These are phyloP conservation scores for Thalia dealbata DNA, from an alignment of 176 grass and related monocot species.

Conservation along the genomic window DNA sequence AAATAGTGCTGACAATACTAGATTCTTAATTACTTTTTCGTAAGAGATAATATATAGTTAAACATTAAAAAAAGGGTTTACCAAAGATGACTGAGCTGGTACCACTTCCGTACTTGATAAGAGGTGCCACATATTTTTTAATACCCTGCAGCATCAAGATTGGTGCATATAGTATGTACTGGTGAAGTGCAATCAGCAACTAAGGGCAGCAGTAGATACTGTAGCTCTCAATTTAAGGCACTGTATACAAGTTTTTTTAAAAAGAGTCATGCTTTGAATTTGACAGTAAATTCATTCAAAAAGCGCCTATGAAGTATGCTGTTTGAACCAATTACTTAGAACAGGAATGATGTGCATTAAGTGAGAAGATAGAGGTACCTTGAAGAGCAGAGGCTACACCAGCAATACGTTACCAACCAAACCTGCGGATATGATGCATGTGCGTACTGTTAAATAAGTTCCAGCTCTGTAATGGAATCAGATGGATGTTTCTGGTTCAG, in stretches of 20 bases:
- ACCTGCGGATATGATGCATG: background rate
- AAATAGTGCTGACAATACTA: background rate
- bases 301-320: background rate
- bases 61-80: background rate
- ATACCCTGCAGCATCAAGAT: background rate
- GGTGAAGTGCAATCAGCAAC: background rate
- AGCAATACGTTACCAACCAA: background rate
- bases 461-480: background rate
- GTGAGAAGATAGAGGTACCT: no score
- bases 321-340: background rate
- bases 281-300: background rate
- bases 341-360: no score
- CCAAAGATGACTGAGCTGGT: background rate
- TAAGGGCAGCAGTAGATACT: background rate
- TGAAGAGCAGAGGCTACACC: no score
- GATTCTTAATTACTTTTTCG: background rate
- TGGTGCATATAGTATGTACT: background rate
- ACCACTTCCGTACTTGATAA: slow-evolving; percentile 3
- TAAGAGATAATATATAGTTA: background rate
- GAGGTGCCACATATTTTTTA: background rate
- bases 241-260: background rate
- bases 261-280: background rate
- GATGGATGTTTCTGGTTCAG: background rate
- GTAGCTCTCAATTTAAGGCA: background rate
- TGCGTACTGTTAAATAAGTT: background rate